A percentile compares a stretch with the other conserved stretches of the same genome.
phyloP scores from a whole-genome alignment of 2,329 filamentous ascomycete genomes.

The Colletotrichum sansevieriae region DNA sequence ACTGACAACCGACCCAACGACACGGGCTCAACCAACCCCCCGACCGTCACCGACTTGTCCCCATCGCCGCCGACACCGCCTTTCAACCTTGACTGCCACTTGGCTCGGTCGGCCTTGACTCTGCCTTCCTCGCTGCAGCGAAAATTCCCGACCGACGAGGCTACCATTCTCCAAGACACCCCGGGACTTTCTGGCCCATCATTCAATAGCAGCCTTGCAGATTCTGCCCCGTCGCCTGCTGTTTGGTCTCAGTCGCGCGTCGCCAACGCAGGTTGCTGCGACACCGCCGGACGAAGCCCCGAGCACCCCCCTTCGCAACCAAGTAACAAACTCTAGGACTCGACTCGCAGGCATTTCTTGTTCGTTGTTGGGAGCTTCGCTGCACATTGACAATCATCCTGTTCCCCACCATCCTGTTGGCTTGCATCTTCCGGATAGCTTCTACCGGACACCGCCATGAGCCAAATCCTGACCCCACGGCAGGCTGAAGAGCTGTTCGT shows the following conservation, averaged over 20 bases:
- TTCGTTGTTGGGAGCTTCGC: neutral
- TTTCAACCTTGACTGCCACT: slow-evolving; percentile 28
- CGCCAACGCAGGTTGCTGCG: slow-evolving; percentile 31
- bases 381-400: neutral
- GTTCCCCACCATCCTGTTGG: neutral
- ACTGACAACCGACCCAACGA: slow-evolving; percentile 20
- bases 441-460: slow-evolving; percentile 64
- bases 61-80: slow-evolving; percentile 31
- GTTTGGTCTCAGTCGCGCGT: slow-evolving; percentile 23
- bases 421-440: neutral
- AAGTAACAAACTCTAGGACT: neutral
- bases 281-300: slow-evolving; percentile 25
- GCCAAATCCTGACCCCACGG: slow-evolving; percentile 79
- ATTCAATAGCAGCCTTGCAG: slow-evolving; percentile 29
- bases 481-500: slow-evolving; percentile 89
- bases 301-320: slow-evolving; percentile 8
- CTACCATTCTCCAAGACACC: slow-evolving; percentile 21
- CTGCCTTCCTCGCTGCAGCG: slow-evolving; percentile 14
- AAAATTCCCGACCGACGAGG: slow-evolving; percentile 34
- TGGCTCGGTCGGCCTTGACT: slow-evolving; percentile 29
- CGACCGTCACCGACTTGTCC: slow-evolving; percentile 19
- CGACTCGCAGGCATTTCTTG: neutral
- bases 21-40: slow-evolving; percentile 9
- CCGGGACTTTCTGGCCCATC: slow-evolving; percentile 5
- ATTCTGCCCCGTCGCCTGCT: slow-evolving; percentile 16